Base-by-base conservation (phyloP, 2,329 filamentous ascomycete species). In the Lachnellula hyalina region DNA sequence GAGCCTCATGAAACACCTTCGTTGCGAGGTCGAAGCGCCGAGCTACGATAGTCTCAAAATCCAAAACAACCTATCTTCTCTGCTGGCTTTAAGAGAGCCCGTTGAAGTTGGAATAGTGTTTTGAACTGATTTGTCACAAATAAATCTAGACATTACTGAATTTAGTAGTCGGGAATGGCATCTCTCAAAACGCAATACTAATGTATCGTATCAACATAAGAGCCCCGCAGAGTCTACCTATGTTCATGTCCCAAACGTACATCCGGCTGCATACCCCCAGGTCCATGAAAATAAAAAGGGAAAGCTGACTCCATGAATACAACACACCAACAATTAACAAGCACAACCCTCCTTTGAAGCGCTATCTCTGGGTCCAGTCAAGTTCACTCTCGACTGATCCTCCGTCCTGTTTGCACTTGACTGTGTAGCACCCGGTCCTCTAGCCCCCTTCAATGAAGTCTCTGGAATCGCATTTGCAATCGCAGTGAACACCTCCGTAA, bases 401-500 rank as follows among this genome's bases (percentile, higher is more conserved):
- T 88, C 80, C 54, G 79, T 74, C 68, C 83, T 81, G 67, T 81
- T 77, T 53, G 80, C 75, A 61, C 73, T 70, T 63, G 75, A 70
- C 47, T 77, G 79, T 54, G 80, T 76, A 17, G 83, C 78, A 47
- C 84, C 86, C 17, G 81, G 77, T n/a, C 88, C 88, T 64, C 90
- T 83, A 35, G 89, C 82, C 49, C 87, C 92, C 83, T 97, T 97
- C 71, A 97, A 77, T 60, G 90, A 96, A 51, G 91, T 96, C 78
- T 99, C 94, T 1, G 94, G 94, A 67, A 99, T 99, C 41, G 92
- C 91, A 70, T 97, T 97, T 57, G 94, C 94, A 70, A 99, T 99
- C 34, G 94, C 94, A 46, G 92, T 96, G 70, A 99, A 99, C 34
- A 99, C 94, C 66, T 96, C 93, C 51, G 87, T 85, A 40, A 99